A percentile compares a stretch with the other conserved stretches of the same genome.
phyloP scores from a whole-genome alignment of 2,329 filamentous ascomycete species.

The Cordyceps farinosa region DNA sequence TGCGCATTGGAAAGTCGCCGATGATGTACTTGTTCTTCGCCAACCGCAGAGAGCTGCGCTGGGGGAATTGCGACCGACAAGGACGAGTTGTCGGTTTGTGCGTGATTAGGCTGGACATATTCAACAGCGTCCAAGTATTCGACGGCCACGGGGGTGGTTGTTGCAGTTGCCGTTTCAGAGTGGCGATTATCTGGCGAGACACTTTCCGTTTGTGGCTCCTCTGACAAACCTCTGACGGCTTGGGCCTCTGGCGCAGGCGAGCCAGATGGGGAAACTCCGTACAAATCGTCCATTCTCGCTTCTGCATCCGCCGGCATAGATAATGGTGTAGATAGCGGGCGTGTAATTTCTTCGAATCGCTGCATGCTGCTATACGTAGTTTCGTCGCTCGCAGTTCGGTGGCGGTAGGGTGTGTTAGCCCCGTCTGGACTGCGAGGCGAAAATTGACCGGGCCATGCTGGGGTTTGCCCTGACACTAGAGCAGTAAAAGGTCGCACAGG shows the following conservation, averaged over 20 bases:
- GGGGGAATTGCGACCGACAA: conserved; percentile 31
- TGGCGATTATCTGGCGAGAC: not conserved
- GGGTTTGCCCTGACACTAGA: conserved; percentile 4
- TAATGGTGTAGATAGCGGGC: conserved; percentile 33
- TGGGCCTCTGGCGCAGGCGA: conserved; percentile 31
- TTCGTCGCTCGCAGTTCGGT: conserved; percentile 36
- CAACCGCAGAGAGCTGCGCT: conserved; percentile 22
- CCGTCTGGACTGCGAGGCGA: conserved; percentile 8
- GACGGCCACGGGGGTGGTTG: conserved; percentile 6
- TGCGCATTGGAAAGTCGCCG: conserved; percentile 33
- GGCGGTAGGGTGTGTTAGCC: conserved; percentile 24
- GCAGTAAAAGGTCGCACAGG: conserved; percentile 23
- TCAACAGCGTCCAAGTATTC: conserved; percentile 26
- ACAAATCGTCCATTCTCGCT: conserved; percentile 39
- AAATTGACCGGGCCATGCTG: conserved; percentile 17
- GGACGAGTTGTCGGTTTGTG: conserved; percentile 19
- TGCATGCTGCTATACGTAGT: conserved; percentile 26
- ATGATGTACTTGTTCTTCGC: conserved; percentile 5
- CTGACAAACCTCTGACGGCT: not conserved
- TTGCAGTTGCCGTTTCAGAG: conserved; percentile 2
- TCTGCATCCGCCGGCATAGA: conserved; percentile 15
- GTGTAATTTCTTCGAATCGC: conserved; percentile 25
- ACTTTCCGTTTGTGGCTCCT: not conserved
- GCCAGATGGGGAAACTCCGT: conserved; percentile 45
- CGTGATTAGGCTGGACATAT: conserved; percentile 20